A percentile compares a stretch with the other conserved stretches of the same genome.
phyloP scores from a whole-genome alignment of 2,329 filamentous ascomycete genomes.

The Aspergillus udagawae region DNA sequence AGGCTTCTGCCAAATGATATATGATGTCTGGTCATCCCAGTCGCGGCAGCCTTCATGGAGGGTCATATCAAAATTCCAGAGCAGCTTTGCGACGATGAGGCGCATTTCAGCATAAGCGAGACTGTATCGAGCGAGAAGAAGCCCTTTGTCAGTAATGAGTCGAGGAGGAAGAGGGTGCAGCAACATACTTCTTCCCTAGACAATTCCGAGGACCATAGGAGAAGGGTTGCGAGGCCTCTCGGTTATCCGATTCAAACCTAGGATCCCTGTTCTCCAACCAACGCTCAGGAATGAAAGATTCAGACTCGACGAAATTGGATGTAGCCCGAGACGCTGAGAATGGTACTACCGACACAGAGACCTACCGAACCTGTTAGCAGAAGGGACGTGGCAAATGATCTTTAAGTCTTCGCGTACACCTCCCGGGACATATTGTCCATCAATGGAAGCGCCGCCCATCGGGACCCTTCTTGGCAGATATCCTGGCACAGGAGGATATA shows the following conservation, averaged over 20 bases:
- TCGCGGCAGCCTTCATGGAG: neutral
- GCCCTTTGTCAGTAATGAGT: neutral
- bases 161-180: neutral
- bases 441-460: conserved; percentile 32
- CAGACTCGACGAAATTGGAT: conserved; percentile 8
- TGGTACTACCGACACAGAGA: neutral
- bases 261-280: conserved; percentile 2
- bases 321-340: conserved; percentile 3
- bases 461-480: conserved; percentile 33
- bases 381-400: neutral
- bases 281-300: conserved; percentile 11
- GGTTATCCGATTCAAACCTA: conserved; percentile 1
- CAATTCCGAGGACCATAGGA: conserved; percentile 7
- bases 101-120: conserved; percentile 11
- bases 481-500: conserved; percentile 41
- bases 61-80: conserved; percentile 2
- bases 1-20: conserved; percentile 2
- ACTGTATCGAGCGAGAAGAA: neutral
- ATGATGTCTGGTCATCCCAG: neutral
- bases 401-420: conserved; percentile 9
- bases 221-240: conserved; percentile 9
- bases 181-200: conserved; percentile 9
- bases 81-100: conserved; percentile 4
- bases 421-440: conserved; percentile 33
- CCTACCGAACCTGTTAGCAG: neutral